These are phyloP conservation scores for Leccinum arenicola DNA, from an alignment of 768 basidiomycete species.

Conservation along the genomic window DNA sequence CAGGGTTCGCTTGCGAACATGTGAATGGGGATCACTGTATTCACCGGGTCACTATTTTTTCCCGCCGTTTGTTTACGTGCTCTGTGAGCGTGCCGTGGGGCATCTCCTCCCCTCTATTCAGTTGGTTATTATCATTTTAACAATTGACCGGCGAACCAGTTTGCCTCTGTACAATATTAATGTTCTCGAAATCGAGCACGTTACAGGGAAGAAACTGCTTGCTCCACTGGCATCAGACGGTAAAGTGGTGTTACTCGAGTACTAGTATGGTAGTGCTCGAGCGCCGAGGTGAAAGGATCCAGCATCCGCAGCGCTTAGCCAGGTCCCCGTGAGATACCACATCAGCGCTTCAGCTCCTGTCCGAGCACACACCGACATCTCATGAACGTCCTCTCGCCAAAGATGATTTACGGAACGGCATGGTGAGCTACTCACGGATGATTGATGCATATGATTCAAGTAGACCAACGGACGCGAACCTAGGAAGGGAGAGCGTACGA, in stretches of 20 bases:
- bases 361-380: conserved; percentile 1
- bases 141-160: background rate
- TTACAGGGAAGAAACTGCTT: background rate
- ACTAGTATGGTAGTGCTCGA: background rate
- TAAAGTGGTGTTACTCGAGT: background rate
- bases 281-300: background rate
- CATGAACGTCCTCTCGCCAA: conserved; percentile 36
- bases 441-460: background rate
- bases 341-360: background rate
- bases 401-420: conserved; percentile 61
- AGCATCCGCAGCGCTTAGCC: background rate
- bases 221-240: background rate
- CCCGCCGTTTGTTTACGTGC: background rate
- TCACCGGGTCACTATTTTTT: background rate
- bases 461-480: background rate
- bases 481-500: conserved; percentile 79
- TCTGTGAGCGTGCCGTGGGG: background rate
- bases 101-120: background rate
- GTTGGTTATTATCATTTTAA: background rate
- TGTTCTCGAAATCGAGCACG: background rate
- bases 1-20: background rate
- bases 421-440: conserved; percentile 38
- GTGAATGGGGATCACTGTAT: background rate
- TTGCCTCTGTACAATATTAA: background rate
- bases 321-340: conserved; percentile 15